Conservation (phyloP, 805 yeast genomes). For the Hanseniaspora nectarophila region DNA sequence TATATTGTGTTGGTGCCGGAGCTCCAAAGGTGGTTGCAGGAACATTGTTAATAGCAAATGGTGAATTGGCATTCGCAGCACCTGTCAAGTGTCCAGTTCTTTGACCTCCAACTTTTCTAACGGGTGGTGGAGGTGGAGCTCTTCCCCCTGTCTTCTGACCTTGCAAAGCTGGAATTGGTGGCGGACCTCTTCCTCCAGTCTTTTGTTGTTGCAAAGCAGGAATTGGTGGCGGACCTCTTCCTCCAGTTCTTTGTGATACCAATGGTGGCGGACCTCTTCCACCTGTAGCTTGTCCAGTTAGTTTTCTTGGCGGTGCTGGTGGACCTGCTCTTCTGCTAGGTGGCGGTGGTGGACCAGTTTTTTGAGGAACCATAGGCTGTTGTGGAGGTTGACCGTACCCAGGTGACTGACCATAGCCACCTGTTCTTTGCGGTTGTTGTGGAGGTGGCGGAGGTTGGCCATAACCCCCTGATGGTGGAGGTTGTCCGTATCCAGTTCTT, state of each 20-base stretch:
- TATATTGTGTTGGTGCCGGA: neutral
- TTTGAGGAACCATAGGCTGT: conserved; percentile 15
- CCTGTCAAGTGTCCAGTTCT: conserved; percentile 14
- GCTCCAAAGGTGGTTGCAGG: conserved; percentile 18
- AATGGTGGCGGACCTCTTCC: conserved; percentile 16
- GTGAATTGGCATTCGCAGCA: conserved; percentile 14
- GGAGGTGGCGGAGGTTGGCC: conserved; percentile 9
- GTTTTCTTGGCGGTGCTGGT: conserved; percentile 19
- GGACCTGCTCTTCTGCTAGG: conserved; percentile 15
- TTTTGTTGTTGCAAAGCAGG: conserved; percentile 19
- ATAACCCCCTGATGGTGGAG: conserved; percentile 11
- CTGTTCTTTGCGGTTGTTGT: conserved; percentile 22
- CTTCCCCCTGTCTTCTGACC: conserved; percentile 17
- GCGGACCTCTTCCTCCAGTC: conserved; percentile 11
- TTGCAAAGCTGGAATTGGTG: conserved; percentile 4
- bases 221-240: conserved; percentile 22
- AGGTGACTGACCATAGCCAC: conserved; percentile 13
- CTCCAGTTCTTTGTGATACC: conserved; percentile 20
- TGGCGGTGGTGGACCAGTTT: conserved; percentile 10
- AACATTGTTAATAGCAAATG: conserved; percentile 17
- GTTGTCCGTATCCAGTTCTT: conserved; percentile 14
- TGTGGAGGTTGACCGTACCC: conserved; percentile 15
- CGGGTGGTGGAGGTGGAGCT: conserved; percentile 15
- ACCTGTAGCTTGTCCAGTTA: conserved; percentile 20
- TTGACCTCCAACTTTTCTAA: conserved; percentile 10